phyloP scores from a whole-genome alignment of 495 filamentous ascomycete genomes.

The Aspergillus homomorphus region DNA sequence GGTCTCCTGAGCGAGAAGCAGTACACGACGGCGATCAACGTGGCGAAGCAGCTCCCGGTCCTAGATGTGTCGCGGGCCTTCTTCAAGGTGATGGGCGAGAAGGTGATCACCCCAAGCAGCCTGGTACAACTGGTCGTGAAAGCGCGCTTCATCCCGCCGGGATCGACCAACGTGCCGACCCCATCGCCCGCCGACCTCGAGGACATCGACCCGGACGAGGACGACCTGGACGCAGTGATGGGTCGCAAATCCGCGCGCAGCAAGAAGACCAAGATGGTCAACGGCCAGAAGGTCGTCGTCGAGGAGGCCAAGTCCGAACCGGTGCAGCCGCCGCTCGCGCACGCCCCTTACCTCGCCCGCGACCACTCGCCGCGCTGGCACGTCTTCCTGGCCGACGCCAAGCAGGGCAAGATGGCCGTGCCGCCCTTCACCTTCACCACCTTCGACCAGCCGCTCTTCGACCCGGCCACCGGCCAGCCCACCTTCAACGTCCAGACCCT shows the following conservation, averaged over 20 bases:
- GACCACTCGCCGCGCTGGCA: constrained; percentile 90
- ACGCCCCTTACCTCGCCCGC: constrained; percentile 83
- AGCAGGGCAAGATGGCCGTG: constrained; percentile 91
- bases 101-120: constrained; percentile 85
- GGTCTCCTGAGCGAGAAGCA: constrained; percentile 70
- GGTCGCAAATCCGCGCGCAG: constrained; percentile 67
- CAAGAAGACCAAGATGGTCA: constrained; percentile 52
- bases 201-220: constrained; percentile 90
- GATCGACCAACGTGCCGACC: constrained; percentile 65
- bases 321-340: constrained; percentile 75
- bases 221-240: constrained; percentile 82
- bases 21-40: constrained; percentile 68
- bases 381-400: constrained; percentile 87
- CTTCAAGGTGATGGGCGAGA: constrained; percentile 97
- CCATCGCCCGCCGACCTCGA: constrained; percentile 76
- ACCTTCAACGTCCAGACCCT: constrained; percentile 92
- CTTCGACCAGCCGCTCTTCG: constrained; percentile 83
- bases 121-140: constrained; percentile 93
- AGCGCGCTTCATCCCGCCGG: constrained; percentile 89
- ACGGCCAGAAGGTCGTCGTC: constrained; percentile 53
- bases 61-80: constrained; percentile 89
- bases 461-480: constrained; percentile 62
- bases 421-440: constrained; percentile 87
- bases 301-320: constrained; percentile 47
- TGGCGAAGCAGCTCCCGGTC: constrained; percentile 77